Evolutionary conservation across 148 eudicot genomes (phyloP), one percentile per base, ranked within the genome.

Genomic region (Heliamphora exappendiculata): DNA sequence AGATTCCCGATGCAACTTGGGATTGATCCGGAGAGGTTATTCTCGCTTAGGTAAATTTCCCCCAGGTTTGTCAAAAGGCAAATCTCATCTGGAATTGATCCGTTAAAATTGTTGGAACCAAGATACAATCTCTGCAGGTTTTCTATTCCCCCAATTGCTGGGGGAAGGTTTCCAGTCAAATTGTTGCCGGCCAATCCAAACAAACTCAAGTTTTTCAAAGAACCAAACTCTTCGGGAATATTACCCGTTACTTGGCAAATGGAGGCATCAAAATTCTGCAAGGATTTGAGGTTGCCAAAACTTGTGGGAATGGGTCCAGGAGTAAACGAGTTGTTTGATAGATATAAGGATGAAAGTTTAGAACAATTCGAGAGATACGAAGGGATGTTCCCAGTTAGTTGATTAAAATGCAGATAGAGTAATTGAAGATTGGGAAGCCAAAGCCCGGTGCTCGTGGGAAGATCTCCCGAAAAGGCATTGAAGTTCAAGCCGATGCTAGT

Each of bases 1-100:
- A 80, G 60, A 83, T 80, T 76, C 29, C 81, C 81, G 71, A 83
- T 65, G 71, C 86, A 83, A 67, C 69, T 7, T 3, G 83, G 86
- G 22, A 83, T 83, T 1, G 31, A 17, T 17, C 86, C 83, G 7
- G 75, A 6, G 29, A 84, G 76, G 44, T 36, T 34, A 58, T 84
- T 84, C 20, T 72, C 57, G 50, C 77, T 80, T 50, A 74, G 51
- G 66, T 70, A 74, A 3, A 84, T 60, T 41, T 84, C 86, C 36
- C 83, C 86, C 69, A 84, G 55, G 3, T 51, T 64, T 34, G 53
- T 70, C 49, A 72, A 36, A 31, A 10, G 70, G 39, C 83, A 84
- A 34, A 84, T 54, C 3, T 84, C 81, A 45, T 45, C 10, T 0
- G 84, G 86, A 24, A 84, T 70, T 47, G 39, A 13, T 42, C 86